Percentiles rank a stretch among this genome's conserved stretches.
Conservation (phyloP, 2,329 filamentous ascomycete genomes). For the Paracoccidioides lutzii region DNA sequence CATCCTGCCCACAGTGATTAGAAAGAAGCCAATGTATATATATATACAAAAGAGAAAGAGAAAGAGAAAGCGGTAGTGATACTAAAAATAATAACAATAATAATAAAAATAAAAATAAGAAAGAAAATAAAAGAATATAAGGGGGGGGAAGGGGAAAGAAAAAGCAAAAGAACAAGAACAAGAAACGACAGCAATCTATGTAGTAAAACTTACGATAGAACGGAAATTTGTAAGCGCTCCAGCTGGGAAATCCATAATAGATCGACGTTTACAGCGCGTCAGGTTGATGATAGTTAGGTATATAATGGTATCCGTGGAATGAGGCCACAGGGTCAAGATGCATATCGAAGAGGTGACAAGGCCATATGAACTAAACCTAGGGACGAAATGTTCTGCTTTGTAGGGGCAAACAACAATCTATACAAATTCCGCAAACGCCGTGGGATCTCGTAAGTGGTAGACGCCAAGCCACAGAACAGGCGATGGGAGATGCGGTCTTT, state of each 20-base stretch:
- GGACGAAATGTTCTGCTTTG: background rate
- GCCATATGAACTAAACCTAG: background rate
- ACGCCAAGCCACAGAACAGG: background rate
- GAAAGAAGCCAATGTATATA: background rate
- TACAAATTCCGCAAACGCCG: background rate
- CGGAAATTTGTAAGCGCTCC: slow-evolving; percentile 30
- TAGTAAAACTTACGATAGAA: slow-evolving; percentile 25
- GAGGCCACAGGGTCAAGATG: background rate
- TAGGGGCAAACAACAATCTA: background rate
- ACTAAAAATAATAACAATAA: too few species aligned
- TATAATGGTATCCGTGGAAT: background rate
- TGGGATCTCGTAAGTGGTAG: background rate
- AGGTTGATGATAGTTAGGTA: background rate
- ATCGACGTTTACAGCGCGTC: background rate
- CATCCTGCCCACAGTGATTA: slow-evolving; percentile 24
- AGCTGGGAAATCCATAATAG: slow-evolving; percentile 33
- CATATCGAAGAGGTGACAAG: background rate
- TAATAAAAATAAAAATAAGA: background rate
- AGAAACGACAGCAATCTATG: background rate
- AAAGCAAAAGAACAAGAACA: background rate
- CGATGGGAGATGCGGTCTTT: background rate
- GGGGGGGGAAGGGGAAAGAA: too few species aligned
- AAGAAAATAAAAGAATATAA: too few species aligned
- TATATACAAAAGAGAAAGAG: too few species aligned
- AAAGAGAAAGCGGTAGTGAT: too few species aligned